Percentiles rank a stretch among this genome's conserved stretches.
Conservation (phyloP, 2,329 filamentous ascomycete species). For the Alternaria postmessia region DNA sequence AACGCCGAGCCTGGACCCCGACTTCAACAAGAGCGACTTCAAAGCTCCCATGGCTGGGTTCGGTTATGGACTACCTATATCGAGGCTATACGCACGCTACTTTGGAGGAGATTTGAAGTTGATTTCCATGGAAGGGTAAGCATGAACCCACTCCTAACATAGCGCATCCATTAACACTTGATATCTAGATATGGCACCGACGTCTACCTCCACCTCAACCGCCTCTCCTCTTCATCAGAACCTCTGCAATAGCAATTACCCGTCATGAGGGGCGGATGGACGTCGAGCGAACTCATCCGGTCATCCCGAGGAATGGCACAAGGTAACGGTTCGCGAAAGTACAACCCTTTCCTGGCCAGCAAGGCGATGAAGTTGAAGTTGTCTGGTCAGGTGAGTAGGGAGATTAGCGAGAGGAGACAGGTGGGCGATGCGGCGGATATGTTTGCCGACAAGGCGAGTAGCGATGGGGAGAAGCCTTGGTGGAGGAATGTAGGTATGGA, state of each 20-base stretch:
- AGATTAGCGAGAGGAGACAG: conserved; percentile 86
- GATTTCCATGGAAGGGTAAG: conserved; percentile 99
- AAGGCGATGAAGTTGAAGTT: conserved; percentile 73
- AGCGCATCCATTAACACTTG: conserved; percentile 23
- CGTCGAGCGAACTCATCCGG: conserved; percentile 45
- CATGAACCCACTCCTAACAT: conserved; percentile 1
- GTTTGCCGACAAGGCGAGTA: conserved; percentile 57
- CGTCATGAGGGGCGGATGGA: conserved; percentile 80
- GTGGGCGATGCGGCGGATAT: conserved; percentile 86
- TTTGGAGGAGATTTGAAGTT: conserved; percentile 97
- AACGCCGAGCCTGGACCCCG: conserved; percentile 91
- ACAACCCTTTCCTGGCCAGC: conserved; percentile 48
- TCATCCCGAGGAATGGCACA: conserved; percentile 67
- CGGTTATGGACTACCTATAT: conserved; percentile 96
- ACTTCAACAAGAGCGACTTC: conserved; percentile 99
- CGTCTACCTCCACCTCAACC: conserved; percentile 96
- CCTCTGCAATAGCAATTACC: conserved; percentile 92
- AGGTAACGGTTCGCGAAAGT: conserved; percentile 36
- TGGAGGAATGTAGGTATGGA: conserved; percentile 61
- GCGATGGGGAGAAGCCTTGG: conserved; percentile 48
- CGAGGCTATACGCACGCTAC: conserved; percentile 91
- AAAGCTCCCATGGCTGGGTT: conserved; percentile 99
- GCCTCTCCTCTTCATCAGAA: conserved; percentile 92
- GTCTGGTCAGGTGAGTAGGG: conserved; percentile 61
- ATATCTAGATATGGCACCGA: conserved; percentile 87